These are phyloP conservation scores for Chlorophyllum brunneum DNA, from an alignment of 768 basidiomycete genomes.

Conservation along the genomic window DNA sequence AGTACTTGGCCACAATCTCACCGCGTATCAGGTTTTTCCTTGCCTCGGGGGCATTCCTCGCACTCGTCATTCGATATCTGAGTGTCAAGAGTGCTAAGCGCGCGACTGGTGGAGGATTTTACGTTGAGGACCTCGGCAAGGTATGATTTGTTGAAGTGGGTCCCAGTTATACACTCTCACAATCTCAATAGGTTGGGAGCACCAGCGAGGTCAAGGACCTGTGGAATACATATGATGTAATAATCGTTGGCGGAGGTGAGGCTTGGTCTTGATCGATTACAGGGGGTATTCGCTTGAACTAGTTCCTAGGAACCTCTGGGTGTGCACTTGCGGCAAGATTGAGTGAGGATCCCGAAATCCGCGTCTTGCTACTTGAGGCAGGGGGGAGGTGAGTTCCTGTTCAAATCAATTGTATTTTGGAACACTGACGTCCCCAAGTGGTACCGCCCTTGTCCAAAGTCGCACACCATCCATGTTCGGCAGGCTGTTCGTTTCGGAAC, in stretches of 20 bases:
- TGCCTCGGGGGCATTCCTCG: slow-evolving; percentile 7
- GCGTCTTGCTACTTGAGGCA: slow-evolving; percentile 54
- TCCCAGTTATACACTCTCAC: neutral
- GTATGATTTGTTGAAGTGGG: neutral
- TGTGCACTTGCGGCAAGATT: slow-evolving; percentile 57
- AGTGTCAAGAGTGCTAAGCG: neutral
- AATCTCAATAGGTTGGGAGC: slow-evolving; percentile 2
- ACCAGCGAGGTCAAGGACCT: neutral
- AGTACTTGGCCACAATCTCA: neutral
- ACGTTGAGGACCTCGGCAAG: slow-evolving; percentile 2
- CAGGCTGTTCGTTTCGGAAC: slow-evolving; percentile 35
- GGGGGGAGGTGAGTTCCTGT: slow-evolving; percentile 48
- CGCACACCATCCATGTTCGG: slow-evolving; percentile 38
- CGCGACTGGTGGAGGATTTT: neutral
- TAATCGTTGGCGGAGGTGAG: slow-evolving; percentile 53
- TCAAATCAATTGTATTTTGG: neutral
- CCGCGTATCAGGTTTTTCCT: slow-evolving; percentile 8
- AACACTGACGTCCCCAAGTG: slow-evolving; percentile 29
- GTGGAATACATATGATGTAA: slow-evolving; percentile 38
- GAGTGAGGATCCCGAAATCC: slow-evolving; percentile 47
- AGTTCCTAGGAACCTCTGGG: slow-evolving; percentile 47
- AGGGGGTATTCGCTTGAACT: slow-evolving; percentile 1
- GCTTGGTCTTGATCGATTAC: neutral
- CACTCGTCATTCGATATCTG: slow-evolving; percentile 2
- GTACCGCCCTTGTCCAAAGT: slow-evolving; percentile 32